A percentile compares a stretch with the other conserved stretches of the same genome.
These are phyloP conservation scores for Guadua angustifolia DNA, from an alignment of 176 grass and related monocot genomes.

Conservation along the genomic window DNA sequence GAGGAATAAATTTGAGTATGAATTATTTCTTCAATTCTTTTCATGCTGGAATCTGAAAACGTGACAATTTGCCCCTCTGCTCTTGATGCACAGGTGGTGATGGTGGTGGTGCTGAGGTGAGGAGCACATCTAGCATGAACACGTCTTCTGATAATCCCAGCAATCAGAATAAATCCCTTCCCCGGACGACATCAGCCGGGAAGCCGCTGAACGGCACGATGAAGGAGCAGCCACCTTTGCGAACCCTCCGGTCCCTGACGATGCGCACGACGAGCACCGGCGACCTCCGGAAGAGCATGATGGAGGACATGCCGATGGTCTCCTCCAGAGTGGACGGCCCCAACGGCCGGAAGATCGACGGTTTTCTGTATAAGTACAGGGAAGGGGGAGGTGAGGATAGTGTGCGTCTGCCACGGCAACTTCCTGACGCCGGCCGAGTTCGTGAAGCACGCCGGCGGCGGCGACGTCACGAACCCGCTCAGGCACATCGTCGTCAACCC, in stretches of 20 bases:
- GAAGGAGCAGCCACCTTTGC: constrained; percentile 25
- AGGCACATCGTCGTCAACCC: constrained; percentile 76
- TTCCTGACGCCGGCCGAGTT: constrained; percentile 92
- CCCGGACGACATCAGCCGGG: neutral
- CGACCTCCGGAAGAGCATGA: constrained; percentile 73
- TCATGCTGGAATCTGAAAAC: constrained; percentile 24
- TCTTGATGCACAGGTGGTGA: constrained; percentile 27
- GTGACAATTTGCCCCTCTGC: neutral
- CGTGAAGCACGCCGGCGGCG: constrained; percentile 83
- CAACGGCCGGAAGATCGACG: constrained; percentile 68
- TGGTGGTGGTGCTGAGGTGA: neutral
- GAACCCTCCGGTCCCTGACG: constrained; percentile 55
- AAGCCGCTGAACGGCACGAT: neutral
- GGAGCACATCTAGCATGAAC: constrained; percentile 27
- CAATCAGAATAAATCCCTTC: constrained; percentile 20
- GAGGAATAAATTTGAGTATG: neutral
- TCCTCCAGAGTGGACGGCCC: constrained; percentile 67
- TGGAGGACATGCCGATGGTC: constrained; percentile 96
- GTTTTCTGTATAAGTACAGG: constrained; percentile 90
- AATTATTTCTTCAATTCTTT: neutral
- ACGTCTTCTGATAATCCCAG: constrained; percentile 24
- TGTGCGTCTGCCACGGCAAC: constrained; percentile 93
- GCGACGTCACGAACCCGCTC: constrained; percentile 79
- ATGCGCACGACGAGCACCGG: constrained; percentile 58
- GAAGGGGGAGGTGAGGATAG: constrained; percentile 83